Evolutionary conservation across 2,329 filamentous ascomycete genomes (phyloP).

Genomic region (Fusarium penzigii): DNA sequence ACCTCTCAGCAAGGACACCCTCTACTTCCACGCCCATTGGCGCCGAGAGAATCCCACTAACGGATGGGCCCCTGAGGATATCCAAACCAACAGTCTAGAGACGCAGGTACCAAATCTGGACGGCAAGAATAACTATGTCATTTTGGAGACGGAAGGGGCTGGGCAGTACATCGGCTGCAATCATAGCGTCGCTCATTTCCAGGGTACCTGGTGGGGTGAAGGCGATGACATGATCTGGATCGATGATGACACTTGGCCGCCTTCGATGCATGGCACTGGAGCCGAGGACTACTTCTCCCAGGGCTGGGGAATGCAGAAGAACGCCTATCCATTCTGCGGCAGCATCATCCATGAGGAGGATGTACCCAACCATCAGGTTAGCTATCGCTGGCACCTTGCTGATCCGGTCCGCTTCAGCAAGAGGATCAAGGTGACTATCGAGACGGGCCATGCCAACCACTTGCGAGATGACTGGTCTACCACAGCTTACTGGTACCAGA

Average conservation of each 20-base stretch:
- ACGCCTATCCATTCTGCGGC: conserved; percentile 35
- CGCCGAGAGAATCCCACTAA: conserved; percentile 34
- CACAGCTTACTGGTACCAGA: conserved; percentile 37
- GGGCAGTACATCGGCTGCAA: conserved; percentile 36
- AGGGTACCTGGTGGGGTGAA: conserved; percentile 38
- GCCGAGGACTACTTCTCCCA: conserved; percentile 36
- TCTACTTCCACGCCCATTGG: conserved; percentile 38
- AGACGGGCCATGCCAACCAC: conserved; percentile 34
- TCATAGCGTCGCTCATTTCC: conserved; percentile 34
- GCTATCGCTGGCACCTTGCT: conserved; percentile 35
- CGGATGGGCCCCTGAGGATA: conserved; percentile 33
- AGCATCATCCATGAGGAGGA: conserved; percentile 37
- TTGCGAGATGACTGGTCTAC: conserved; percentile 34
- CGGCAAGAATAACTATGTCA: conserved; percentile 31
- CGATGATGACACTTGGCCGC: conserved; percentile 37
- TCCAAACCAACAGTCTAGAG: conserved; percentile 36
- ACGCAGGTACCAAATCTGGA: conserved; percentile 34
- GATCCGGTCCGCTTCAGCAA: conserved; percentile 36
- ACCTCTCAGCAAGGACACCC: conserved; percentile 29
- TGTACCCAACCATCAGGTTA: conserved; percentile 33
- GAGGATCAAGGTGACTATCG: conserved; percentile 29
- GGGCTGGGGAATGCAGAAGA: conserved; percentile 40
- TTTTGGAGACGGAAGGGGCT: conserved; percentile 33
- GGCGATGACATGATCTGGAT: conserved; percentile 39
- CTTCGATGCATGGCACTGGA: conserved; percentile 36